Conservation (phyloP, 2,329 filamentous ascomycete species). For the Onygenales sp. region DNA sequence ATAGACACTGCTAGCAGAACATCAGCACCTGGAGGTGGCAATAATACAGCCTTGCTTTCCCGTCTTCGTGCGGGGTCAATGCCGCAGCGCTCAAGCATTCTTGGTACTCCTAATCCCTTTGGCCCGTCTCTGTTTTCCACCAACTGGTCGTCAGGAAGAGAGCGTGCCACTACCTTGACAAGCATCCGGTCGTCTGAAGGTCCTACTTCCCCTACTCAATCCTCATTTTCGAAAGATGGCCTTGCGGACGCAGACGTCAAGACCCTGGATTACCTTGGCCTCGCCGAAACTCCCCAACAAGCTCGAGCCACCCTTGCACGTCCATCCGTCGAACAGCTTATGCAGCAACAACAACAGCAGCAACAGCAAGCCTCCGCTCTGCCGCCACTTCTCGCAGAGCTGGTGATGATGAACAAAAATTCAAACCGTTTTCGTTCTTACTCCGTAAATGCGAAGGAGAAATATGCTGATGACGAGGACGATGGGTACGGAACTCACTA, state of each 20-base stretch:
- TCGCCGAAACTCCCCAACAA: slow-evolving; percentile 87
- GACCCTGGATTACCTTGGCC: slow-evolving; percentile 88
- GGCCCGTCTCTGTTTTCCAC: slow-evolving; percentile 81
- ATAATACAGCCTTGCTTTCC: slow-evolving; percentile 66
- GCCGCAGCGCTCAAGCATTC: slow-evolving; percentile 72
- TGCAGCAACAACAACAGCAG: slow-evolving; percentile 45
- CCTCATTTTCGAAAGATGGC: slow-evolving; percentile 76
- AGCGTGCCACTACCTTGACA: slow-evolving; percentile 77
- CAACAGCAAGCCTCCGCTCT: slow-evolving; percentile 38
- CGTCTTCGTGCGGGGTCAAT: slow-evolving; percentile 86
- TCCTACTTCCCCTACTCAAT: slow-evolving; percentile 77
- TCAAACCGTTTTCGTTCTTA: slow-evolving; percentile 90
- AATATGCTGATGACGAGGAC: slow-evolving; percentile 83
- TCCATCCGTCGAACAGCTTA: slow-evolving; percentile 44
- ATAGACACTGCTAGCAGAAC: slow-evolving; percentile 28
- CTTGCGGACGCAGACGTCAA: slow-evolving; percentile 79
- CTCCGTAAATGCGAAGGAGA: slow-evolving; percentile 97
- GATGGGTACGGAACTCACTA: slow-evolving; percentile 60
- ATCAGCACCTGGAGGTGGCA: slow-evolving; percentile 36
- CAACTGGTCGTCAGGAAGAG: slow-evolving; percentile 71
- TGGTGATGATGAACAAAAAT: slow-evolving; percentile 66
- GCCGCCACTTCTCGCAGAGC: slow-evolving; percentile 61
- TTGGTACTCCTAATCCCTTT: slow-evolving; percentile 57
- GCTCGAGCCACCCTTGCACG: slow-evolving; percentile 60
- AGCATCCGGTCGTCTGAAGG: slow-evolving; percentile 84